Base-by-base conservation (phyloP, 371 early-diverging fungal species). In the Apophysomyces trapeziformis region DNA sequence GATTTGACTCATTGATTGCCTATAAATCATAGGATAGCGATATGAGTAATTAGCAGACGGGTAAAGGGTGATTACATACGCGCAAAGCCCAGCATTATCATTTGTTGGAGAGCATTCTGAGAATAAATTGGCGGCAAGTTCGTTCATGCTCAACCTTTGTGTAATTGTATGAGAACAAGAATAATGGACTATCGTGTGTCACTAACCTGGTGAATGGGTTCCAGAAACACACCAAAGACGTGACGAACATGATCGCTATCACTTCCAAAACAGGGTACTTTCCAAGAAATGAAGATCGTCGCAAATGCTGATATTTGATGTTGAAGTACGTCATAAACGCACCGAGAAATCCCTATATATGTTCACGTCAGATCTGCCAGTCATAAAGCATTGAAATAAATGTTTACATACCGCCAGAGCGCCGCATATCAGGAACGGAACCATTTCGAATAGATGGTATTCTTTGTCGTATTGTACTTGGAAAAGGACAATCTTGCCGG, bases 401-500 rank as follows among this genome's bases (percentile, higher is more conserved):
- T 18, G 37, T 38, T 7, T 66, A 71, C 86, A 57, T 80, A 92
- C 93, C 36, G 96, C 95, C 69, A 94, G 86, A 5, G 91, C 77
- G 7, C 97, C 98, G 14, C 95, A 73, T 2, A 95, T 35, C 8
- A 90, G 72, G 70, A 95, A 95, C 39, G 90, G 89, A n/a, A 92
- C 60, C 26, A 95, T 58, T 76, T 98, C 98, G 72, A 96, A 96
- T 44, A 89, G 75, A 62, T 92, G 92, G 89, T 95, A 98, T 41
- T 91, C 91, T 63, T 90, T 84, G 60, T 91, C 88, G 72, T 96
- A 95, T 1, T 85, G 77, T 5, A 94, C 96, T 78, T 97, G 95
- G 79, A 95, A 97, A 79, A 93, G 77, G 7, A 96, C 96, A 39
- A 95, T 84, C 71, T 95, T 94, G 35, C 95, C 96, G 4, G 93